A percentile compares a stretch with the other conserved stretches of the same genome.
These are phyloP conservation scores for Ophiorrhiza pumila DNA, from an alignment of 257 asterid genomes.

Conservation along the genomic window DNA sequence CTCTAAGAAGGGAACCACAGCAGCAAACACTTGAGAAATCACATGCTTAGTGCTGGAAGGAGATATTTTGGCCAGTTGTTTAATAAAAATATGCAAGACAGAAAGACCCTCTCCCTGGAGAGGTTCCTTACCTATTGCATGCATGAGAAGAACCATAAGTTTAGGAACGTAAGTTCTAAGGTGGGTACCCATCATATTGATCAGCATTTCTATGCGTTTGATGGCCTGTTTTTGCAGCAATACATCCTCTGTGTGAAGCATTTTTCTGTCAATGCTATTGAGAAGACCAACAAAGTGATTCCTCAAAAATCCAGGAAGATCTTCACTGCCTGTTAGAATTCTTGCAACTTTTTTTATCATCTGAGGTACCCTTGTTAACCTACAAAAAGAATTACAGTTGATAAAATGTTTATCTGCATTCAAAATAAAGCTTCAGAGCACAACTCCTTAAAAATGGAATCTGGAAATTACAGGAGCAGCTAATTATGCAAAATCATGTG, in stretches of 20 bases:
- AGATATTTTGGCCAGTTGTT: constrained; percentile 70
- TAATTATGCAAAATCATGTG: not conserved
- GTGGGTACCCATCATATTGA: constrained; percentile 83
- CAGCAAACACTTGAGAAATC: constrained; percentile 96
- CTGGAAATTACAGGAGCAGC: not conserved
- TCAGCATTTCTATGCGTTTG: constrained; percentile 80
- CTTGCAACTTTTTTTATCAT: constrained; percentile 76
- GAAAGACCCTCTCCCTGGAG: constrained; percentile 85
- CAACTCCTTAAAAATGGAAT: not conserved
- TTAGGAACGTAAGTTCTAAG: constrained; percentile 89
- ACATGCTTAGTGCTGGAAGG: constrained; percentile 88
- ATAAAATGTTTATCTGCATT: not conserved
- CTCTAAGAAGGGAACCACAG: constrained; percentile 88
- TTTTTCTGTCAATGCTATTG: constrained; percentile 83
- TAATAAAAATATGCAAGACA: constrained; percentile 74
- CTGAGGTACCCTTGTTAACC: constrained; percentile 80
- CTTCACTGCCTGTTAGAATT: constrained; percentile 70
- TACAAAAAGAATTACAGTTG: constrained; percentile 27
- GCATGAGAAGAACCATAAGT: constrained; percentile 99
- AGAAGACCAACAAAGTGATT: constrained; percentile 83
- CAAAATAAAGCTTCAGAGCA: constrained; percentile 6
- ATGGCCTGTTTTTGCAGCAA: constrained; percentile 84
- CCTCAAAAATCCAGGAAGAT: constrained; percentile 82
- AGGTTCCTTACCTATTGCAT: constrained; percentile 73
- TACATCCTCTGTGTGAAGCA: constrained; percentile 76